phyloP scores from a whole-genome alignment of 116 monocot species.

The Zostera marina region DNA sequence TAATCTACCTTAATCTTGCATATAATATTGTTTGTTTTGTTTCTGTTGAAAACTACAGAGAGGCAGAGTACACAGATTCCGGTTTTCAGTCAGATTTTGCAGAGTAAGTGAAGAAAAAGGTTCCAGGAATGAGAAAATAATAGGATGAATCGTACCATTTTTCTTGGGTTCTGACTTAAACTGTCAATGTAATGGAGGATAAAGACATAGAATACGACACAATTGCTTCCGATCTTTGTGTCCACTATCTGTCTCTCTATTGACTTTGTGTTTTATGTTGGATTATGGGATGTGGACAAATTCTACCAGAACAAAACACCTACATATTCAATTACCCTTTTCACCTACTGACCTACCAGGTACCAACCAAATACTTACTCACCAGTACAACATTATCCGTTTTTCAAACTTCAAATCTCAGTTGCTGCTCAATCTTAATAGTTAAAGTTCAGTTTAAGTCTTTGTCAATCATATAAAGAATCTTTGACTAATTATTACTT shows the following conservation, averaged over 20 bases:
- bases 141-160: not conserved
- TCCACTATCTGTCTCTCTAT: not conserved
- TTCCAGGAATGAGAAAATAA: not conserved
- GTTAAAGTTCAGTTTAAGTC: too few relatives aligned
- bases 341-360: too few relatives aligned
- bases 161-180: not conserved
- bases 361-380: too few relatives aligned
- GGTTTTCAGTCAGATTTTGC: not conserved
- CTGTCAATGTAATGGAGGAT: not conserved
- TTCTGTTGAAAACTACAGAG: constrained; percentile 28
- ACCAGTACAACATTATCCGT: not conserved
- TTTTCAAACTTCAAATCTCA: too few relatives aligned
- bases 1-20: too few relatives aligned
- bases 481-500: not conserved
- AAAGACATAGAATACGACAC: not conserved
- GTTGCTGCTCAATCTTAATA: too few relatives aligned
- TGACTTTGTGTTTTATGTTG: not conserved
- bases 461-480: too few relatives aligned
- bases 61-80: not conserved
- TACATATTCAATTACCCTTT: not conserved
- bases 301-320: not conserved
- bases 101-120: not conserved
- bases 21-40: too few relatives aligned
- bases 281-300: constrained; percentile 3
- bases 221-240: not conserved